Evolutionary conservation across 495 filamentous ascomycete species (phyloP), one percentile per base, ranked within the genome.

Genomic region (Penicillium canariense): DNA sequence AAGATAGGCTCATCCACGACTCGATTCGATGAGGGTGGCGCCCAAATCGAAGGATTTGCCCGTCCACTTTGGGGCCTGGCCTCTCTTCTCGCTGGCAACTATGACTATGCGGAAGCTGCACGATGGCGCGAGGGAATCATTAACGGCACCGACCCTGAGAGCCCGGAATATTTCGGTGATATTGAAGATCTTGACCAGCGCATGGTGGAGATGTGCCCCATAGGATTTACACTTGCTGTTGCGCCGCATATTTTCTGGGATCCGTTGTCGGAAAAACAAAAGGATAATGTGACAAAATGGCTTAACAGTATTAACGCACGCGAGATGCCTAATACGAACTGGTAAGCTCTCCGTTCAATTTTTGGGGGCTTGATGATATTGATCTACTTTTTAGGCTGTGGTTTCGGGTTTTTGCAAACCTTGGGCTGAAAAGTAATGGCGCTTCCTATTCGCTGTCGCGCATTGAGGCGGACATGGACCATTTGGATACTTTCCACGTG

Each of bases 171-270:
- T 60, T 92, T 87, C 87, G 87, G 87, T 5, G 80, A 80, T 32
- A 83, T 86, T 48, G 76, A 84, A 56, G 86, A 89, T 62, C 79
- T 83, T 50, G 87, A 91, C 57, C 87, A 91, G 75, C 74, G 88
- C n/a, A 91, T 90, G 87, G 88, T 90, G 17, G 88, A 90, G 66
- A 89, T 90, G 80, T 90, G 86, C 60, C 87, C 87, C 11, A 77
- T 91, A 51, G 81, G 81, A 9, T 88, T 80, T 52, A 26, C 46
- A 10, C 46, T 48, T 9, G 46, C 46, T 26, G 31, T 48, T 22
- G 46, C 46, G 4, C 46, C 46, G 5, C 28, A 35, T 48, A 15
- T 72, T 5, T 84, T 92, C 52, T 92, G 87, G 88, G 71, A 84
- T 34, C 80, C 79, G 1, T 70, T 92, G 54, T 77, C 73, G 4